These are phyloP conservation scores for Corinectria fuckeliana DNA, from an alignment of 2,329 filamentous ascomycete species.

Conservation along the genomic window DNA sequence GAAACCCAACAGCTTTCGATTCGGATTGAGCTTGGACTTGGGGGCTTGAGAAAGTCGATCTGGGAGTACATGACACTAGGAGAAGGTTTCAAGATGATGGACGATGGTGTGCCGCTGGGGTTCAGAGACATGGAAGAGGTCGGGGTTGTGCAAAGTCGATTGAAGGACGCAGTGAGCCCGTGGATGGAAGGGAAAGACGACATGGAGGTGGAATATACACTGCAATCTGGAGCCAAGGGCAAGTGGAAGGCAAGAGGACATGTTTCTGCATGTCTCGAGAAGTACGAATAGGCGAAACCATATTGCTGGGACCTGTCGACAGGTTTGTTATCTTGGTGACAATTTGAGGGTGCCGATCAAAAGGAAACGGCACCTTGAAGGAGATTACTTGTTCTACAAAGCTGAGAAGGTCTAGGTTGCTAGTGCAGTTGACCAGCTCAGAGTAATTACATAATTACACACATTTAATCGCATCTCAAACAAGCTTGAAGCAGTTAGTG, in stretches of 20 bases:
- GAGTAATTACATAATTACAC: too few species aligned
- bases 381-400: conserved; percentile 26
- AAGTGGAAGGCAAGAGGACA: conserved; percentile 29
- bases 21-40: conserved; percentile 11
- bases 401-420: conserved; percentile 7
- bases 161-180: conserved; percentile 27
- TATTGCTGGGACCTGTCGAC: background rate
- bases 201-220: conserved; percentile 35
- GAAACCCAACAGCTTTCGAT: conserved; percentile 24
- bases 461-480: conserved; percentile 22
- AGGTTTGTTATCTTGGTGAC: background rate
- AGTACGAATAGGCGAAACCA: conserved; percentile 3
- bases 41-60: conserved; percentile 15
- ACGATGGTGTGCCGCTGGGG: conserved; percentile 19
- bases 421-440: conserved; percentile 17
- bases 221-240: conserved; percentile 36
- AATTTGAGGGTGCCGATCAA: background rate
- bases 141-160: conserved; percentile 25
- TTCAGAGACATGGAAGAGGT: conserved; percentile 37
- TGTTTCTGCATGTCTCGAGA: conserved; percentile 13
- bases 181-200: conserved; percentile 28
- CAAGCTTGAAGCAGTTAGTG: conserved; percentile 27
- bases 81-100: conserved; percentile 1
- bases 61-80: conserved; percentile 16
- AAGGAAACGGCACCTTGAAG: background rate